These are phyloP conservation scores for Sugiyamaella mastotermitis DNA, from an alignment of 805 yeast genomes.

Conservation along the genomic window DNA sequence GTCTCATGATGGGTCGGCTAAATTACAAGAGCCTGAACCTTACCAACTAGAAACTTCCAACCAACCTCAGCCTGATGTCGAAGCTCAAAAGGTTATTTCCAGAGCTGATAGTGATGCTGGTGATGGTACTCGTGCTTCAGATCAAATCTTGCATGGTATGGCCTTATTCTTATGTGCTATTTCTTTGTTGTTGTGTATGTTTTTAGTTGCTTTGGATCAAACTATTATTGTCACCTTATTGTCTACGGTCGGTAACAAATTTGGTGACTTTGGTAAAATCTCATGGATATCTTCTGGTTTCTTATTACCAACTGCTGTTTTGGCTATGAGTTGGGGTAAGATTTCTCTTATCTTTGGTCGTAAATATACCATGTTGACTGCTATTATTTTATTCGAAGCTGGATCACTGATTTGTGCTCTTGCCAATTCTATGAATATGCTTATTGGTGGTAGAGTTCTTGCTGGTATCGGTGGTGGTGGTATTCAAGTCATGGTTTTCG, in stretches of 20 bases:
- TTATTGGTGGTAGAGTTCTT: constrained; percentile 68
- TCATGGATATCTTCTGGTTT: constrained; percentile 52
- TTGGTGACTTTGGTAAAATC: constrained; percentile 40
- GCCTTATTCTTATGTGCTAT: constrained; percentile 11
- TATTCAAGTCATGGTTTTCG: constrained; percentile 64
- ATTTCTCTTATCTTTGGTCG: constrained; percentile 34
- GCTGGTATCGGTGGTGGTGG: constrained; percentile 93
- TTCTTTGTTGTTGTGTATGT: constrained; percentile 13
- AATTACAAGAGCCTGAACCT: no score
- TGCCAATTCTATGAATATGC: constrained; percentile 41
- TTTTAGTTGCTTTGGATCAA: constrained; percentile 38
- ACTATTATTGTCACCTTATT: constrained; percentile 49
- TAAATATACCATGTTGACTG: constrained; percentile 42
- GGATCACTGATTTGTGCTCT: constrained; percentile 43
- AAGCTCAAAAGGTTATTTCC: constrained; percentile 1
- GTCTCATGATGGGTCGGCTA: no score
- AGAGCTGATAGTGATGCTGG: constrained; percentile 12
- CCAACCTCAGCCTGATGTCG: not conserved
- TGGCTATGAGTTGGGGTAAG: constrained; percentile 56
- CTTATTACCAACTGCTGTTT: constrained; percentile 58
- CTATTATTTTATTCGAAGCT: constrained; percentile 39
- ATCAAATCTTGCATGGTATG: constrained; percentile 17
- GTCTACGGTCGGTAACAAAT: constrained; percentile 37
- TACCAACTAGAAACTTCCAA: no score
- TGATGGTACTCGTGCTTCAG: constrained; percentile 21